Base-by-base conservation (phyloP, 2,329 filamentous ascomycete genomes). In the Colletotrichum tamarilloi region DNA sequence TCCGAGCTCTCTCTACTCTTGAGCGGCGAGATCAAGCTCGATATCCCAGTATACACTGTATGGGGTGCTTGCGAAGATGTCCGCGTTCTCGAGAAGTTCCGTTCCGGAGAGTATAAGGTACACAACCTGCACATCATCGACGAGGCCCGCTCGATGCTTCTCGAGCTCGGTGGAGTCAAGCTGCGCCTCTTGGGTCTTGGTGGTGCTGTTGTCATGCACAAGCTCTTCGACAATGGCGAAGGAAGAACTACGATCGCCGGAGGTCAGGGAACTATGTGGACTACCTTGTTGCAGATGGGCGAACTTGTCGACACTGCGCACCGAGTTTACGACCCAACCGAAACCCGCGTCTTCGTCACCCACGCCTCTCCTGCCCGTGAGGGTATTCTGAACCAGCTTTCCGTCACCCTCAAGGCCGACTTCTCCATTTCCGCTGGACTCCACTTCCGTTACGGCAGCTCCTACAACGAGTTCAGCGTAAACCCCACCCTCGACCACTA, bases 21-120 rank as follows among this genome's bases (percentile, higher is more conserved):
- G 76, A 94, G 91, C 84, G 95, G 95, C 82, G 93, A 93, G 77
- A 89, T 97, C 80, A 97, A 95, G 81, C 92, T 99, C 71, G 95
- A 99, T 75, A 93, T 99, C 71, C 97, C 97, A 0, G 97, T 99
- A 69, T 98, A 98, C 86, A 99, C 97, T 53, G 97, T 99, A 49
- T 99, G 97, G 97, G 97, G 97, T 81, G 97, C 97, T 60, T 99
- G 97, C 81, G 97, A 99, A 85, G 97, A 99, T 88, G 97, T 99
- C 24, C 93, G 97, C 71, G 97, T 99, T 32, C 85, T 99, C 79
- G 97, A 99, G 85, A 98, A 98, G 87, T 97, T 99, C 85, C 91
- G 97, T 75, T 98, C 97, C 14, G 94, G 94, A 77, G 97, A 99
- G 85, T 99, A 99, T 87, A 98, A 98, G 87, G 94, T 99, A 53